A percentile compares a stretch with the other conserved stretches of the same genome.
Evolutionary conservation across 345 rosid genomes (phyloP).

Genomic region (Citrus hindsii): DNA sequence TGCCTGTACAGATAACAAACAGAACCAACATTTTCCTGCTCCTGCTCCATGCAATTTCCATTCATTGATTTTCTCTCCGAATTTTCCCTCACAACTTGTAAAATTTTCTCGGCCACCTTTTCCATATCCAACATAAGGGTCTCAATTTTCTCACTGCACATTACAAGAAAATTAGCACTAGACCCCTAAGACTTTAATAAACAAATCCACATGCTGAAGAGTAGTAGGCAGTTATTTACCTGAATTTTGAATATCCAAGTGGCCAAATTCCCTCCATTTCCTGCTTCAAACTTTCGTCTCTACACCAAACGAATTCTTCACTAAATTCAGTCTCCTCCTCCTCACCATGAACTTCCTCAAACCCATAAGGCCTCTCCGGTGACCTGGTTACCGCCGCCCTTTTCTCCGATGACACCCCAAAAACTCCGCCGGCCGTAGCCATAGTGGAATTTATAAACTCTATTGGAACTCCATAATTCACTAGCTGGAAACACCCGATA

Average conservation of each 20-base stretch:
- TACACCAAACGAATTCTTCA: conserved; percentile 70
- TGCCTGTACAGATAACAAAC: conserved; percentile 56
- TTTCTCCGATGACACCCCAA: conserved; percentile 38
- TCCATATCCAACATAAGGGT: conserved; percentile 38
- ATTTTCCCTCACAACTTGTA: conserved; percentile 21
- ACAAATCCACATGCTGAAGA: background rate
- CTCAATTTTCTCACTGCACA: conserved; percentile 64
- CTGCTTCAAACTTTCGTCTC: conserved; percentile 32
- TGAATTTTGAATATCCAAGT: conserved; percentile 55
- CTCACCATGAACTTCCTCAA: conserved; percentile 42
- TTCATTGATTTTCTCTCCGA: background rate
- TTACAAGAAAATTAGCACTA: background rate
- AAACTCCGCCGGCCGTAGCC: conserved; percentile 44
- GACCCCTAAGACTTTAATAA: background rate
- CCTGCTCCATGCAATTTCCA: conserved; percentile 6
- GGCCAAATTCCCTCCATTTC: conserved; percentile 62
- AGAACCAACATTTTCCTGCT: conserved; percentile 27
- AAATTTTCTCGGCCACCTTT: conserved; percentile 46
- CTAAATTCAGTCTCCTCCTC: conserved; percentile 47
- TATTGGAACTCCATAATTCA: conserved; percentile 53
- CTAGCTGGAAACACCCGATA: conserved; percentile 82
- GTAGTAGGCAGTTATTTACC: conserved; percentile 30
- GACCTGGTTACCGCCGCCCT: conserved; percentile 37
- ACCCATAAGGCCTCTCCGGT: conserved; percentile 45
- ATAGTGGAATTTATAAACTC: conserved; percentile 31